phyloP scores from a whole-genome alignment of 257 asterid species.

The Nicotiana tabacum region DNA sequence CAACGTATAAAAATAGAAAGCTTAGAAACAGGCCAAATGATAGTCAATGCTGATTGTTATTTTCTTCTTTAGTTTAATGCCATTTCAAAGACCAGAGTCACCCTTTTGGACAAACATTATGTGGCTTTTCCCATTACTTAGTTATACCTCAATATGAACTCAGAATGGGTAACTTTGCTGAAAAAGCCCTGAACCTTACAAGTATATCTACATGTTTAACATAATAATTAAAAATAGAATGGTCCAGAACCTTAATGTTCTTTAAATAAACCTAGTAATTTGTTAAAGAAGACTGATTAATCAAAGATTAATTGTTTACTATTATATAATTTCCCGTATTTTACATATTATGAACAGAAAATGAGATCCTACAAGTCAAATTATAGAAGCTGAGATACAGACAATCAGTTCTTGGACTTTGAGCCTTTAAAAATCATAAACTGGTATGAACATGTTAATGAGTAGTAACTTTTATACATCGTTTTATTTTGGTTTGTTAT shows the following conservation, averaged over 20 bases:
- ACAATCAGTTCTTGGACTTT: conserved; percentile 2
- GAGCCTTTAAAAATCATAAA: neutral
- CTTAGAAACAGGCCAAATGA: neutral
- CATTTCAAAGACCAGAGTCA: neutral
- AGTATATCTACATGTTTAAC: neutral
- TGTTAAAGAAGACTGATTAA: neutral
- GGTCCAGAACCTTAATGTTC: neutral
- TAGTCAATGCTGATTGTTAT: neutral
- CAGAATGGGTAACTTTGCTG: neutral
- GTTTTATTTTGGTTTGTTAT: too few species aligned
- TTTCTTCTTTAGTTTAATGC: neutral
- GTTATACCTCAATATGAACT: neutral
- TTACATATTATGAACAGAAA: neutral
- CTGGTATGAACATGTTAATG: neutral
- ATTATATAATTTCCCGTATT: neutral
- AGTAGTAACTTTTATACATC: neutral
- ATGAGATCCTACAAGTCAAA: neutral
- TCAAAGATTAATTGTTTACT: neutral
- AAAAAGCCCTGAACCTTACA: neutral
- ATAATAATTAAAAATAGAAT: neutral
- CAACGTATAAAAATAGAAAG: neutral
- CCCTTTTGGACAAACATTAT: neutral
- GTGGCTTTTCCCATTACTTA: neutral
- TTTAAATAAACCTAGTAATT: neutral
- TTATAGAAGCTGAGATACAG: neutral